Evolutionary conservation across 805 yeast genomes (phyloP).

Genomic region (Cyberlindnera nakhonratchasimensis): DNA sequence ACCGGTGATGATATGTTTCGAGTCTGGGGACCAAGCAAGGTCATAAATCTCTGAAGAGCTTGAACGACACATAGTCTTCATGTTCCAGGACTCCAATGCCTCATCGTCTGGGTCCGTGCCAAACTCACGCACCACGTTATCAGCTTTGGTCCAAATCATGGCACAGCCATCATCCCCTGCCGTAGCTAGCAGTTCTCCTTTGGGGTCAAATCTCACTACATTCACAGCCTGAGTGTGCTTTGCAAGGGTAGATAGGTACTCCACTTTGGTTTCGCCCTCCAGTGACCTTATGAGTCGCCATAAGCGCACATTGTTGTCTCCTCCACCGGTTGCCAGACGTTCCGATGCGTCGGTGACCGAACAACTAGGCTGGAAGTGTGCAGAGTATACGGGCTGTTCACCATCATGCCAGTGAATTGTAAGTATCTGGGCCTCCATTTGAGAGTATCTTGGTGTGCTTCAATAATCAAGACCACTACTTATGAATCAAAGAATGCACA

Average conservation of each 20-base stretch:
- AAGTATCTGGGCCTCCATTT: slow-evolving; percentile 43
- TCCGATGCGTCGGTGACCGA: slow-evolving; percentile 25
- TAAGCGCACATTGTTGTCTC: slow-evolving; percentile 80
- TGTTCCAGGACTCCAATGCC: slow-evolving; percentile 69
- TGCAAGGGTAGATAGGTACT: slow-evolving; percentile 73
- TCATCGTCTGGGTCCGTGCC: slow-evolving; percentile 51
- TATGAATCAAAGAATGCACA: too few species aligned
- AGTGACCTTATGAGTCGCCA: slow-evolving; percentile 29
- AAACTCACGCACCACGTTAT: slow-evolving; percentile 53
- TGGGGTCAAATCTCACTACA: slow-evolving; percentile 74
- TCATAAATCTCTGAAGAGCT: slow-evolving; percentile 82
- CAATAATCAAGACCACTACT: too few species aligned
- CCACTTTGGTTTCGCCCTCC: slow-evolving; percentile 41
- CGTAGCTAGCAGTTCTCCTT: slow-evolving; percentile 71
- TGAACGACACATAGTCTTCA: slow-evolving; percentile 55
- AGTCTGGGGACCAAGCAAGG: slow-evolving; percentile 88
- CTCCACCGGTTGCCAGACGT: slow-evolving; percentile 87
- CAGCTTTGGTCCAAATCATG: slow-evolving; percentile 69
- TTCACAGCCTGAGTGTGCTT: slow-evolving; percentile 96
- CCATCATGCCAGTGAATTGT: slow-evolving; percentile 75
- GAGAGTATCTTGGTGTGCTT: not conserved
- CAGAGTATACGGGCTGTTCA: slow-evolving; percentile 68
- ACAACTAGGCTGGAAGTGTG: slow-evolving; percentile 56
- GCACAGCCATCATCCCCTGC: slow-evolving; percentile 96
- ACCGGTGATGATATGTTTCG: slow-evolving; percentile 73